Conservation (phyloP, 1,284 basidiomycete genomes). For the Pholiota adiposa region DNA sequence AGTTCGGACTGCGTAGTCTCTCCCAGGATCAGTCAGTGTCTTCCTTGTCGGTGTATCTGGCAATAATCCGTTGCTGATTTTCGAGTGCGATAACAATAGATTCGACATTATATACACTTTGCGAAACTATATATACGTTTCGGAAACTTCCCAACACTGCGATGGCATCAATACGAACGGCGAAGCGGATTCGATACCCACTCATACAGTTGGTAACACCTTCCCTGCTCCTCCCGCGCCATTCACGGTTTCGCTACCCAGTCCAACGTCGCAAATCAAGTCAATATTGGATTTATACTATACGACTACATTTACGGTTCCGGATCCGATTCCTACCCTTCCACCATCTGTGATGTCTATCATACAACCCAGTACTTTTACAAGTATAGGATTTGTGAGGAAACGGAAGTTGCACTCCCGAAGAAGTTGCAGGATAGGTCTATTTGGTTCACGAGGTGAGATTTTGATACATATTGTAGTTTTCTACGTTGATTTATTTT, state of each 20-base stretch:
- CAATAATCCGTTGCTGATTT: too few species aligned
- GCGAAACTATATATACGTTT: conserved; percentile 16
- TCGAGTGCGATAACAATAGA: not conserved
- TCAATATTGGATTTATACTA: conserved; percentile 5
- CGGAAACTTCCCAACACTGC: conserved; percentile 13
- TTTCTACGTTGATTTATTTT: not conserved
- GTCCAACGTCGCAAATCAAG: not conserved
- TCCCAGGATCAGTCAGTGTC: conserved; percentile 12
- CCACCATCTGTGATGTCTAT: not conserved
- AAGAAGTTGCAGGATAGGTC: not conserved
- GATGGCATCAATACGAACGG: not conserved
- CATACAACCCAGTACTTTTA: not conserved
- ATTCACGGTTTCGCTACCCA: not conserved
- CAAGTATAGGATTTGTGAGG: not conserved
- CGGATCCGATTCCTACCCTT: conserved; percentile 3
- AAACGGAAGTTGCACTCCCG: not conserved
- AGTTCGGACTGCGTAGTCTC: conserved; percentile 16
- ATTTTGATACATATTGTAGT: not conserved
- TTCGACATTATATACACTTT: conserved; percentile 14
- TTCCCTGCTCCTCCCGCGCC: not conserved
- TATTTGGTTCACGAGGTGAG: not conserved
- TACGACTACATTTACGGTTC: conserved; percentile 6
- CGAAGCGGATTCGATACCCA: not conserved
- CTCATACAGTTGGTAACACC: not conserved
- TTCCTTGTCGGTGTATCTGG: not conserved